Percentiles rank a stretch among this genome's conserved stretches.
These are phyloP conservation scores for Leccinum obscurum DNA, from an alignment of 768 basidiomycete species.

Conservation along the genomic window DNA sequence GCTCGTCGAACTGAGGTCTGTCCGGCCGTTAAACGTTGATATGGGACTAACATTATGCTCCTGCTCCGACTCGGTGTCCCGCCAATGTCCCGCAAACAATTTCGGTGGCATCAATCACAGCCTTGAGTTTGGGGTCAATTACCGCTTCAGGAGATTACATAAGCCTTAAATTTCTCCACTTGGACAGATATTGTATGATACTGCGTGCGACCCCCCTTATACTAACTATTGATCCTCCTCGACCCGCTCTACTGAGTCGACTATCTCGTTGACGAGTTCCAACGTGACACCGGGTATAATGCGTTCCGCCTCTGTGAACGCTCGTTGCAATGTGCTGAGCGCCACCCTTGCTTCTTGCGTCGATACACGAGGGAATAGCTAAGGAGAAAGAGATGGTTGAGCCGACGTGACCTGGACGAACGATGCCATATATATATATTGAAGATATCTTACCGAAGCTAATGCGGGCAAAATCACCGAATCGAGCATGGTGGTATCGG, in stretches of 20 bases:
- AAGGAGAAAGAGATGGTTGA: slow-evolving; percentile 1
- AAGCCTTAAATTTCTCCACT: too few species aligned
- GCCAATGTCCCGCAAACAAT: too few species aligned
- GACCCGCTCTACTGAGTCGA: slow-evolving; percentile 58
- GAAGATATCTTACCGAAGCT: slow-evolving; percentile 68
- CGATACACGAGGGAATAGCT: slow-evolving; percentile 86
- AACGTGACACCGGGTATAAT: slow-evolving; percentile 93
- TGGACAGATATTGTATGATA: too few species aligned
- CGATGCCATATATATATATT: background rate
- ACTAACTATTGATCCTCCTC: too few species aligned
- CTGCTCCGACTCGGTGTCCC: too few species aligned
- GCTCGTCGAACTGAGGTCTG: background rate
- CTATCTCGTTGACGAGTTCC: slow-evolving; percentile 92
- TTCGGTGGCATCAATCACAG: too few species aligned
- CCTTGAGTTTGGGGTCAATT: too few species aligned
- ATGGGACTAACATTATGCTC: too few species aligned
- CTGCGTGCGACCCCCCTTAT: too few species aligned
- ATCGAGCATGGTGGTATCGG: slow-evolving; percentile 91
- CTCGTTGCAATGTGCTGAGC: slow-evolving; percentile 82
- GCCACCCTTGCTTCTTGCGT: slow-evolving; percentile 40
- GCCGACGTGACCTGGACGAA: slow-evolving; percentile 7
- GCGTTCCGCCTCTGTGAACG: slow-evolving; percentile 93
- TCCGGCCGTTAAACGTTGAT: too few species aligned
- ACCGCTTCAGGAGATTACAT: too few species aligned
- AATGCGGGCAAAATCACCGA: slow-evolving; percentile 96